These are phyloP conservation scores for Arthroderma sp. DNA, from an alignment of 2,329 filamentous ascomycete species.

Conservation along the genomic window DNA sequence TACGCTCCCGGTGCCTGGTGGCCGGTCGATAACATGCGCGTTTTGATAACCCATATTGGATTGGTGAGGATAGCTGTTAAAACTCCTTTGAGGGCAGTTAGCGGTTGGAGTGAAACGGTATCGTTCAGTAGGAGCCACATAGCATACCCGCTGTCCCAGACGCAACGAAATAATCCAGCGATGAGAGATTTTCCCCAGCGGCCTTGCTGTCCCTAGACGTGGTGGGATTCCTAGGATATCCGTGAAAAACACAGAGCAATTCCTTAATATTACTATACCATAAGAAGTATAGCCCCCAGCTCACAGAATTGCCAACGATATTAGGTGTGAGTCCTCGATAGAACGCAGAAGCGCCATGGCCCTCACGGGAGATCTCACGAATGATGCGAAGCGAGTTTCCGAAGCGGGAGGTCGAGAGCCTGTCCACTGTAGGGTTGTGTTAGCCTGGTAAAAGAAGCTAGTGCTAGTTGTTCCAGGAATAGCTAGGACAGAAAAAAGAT, in stretches of 20 bases:
- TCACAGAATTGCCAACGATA: conserved; percentile 74
- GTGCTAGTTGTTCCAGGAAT: conserved; percentile 33
- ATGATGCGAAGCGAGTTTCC: conserved; percentile 43
- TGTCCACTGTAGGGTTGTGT: conserved; percentile 38
- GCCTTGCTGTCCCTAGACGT: conserved; percentile 14
- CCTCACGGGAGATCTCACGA: conserved; percentile 39
- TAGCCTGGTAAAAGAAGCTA: conserved; percentile 29
- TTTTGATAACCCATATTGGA: conserved; percentile 97
- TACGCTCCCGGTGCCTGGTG: conserved; percentile 65
- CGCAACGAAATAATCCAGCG: conserved; percentile 66
- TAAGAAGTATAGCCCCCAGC: conserved; percentile 89
- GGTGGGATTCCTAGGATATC: conserved; percentile 13
- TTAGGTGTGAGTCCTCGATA: conserved; percentile 89
- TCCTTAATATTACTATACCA: conserved; percentile 51
- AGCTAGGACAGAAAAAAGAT: background rate
- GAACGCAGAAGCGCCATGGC: conserved; percentile 52
- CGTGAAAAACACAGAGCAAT: conserved; percentile 31
- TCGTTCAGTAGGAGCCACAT: too few species aligned
- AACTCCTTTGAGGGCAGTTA: conserved; percentile 40
- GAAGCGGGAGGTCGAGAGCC: conserved; percentile 31
- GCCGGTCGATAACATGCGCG: conserved; percentile 84
- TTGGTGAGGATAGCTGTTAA: conserved; percentile 76
- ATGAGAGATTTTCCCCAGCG: conserved; percentile 32
- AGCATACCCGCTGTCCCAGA: conserved; percentile 47
- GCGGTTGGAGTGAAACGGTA: background rate